Base-by-base conservation (phyloP, 1,284 basidiomycete genomes). In the Omphalotus olearius region DNA sequence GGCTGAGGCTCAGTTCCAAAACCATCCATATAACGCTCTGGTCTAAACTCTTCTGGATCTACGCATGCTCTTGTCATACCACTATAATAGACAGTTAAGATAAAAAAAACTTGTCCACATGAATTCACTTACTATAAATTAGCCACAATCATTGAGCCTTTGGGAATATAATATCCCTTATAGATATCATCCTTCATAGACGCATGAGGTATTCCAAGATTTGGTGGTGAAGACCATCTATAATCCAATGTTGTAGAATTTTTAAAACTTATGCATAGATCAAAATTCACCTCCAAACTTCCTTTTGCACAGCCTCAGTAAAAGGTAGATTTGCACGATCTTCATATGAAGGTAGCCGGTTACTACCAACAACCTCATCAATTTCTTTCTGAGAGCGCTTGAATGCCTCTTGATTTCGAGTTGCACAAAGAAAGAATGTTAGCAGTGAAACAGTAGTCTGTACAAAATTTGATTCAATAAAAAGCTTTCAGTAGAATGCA, bases 141-240 rank as follows among this genome's bases (percentile, higher is more conserved):
- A 16, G 39, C 39, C 16, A 41, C 39, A 41, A 41, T 41, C 39
- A 43, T 10, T 13, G 17, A 25, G 47, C 54, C 54, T 51, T 59
- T 57, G 3, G 57, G 57, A 20, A 60, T 60, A 38, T 56, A 53
- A 38, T 48, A 52, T 14, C 56, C 59, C 6, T 54, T 38, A 39
- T 57, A 57, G 4, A 56, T 36, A 44, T 60, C 59, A 42, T 57
- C 57, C 41, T 56, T 47, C 11, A 18, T 50, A 2, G 47, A 40
- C 16, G 30, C 17, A 38, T 55, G 53, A 6, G 39, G 39, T 16
- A 41, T 41, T 18, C 39, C 39, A 17, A 41, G 39, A n/a, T 41
- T 41, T 11, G 39, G 39, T 10, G 39, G 39, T 20, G 39, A 41
- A 17, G 39, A 41, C 39, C 39, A 41, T 17, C 39, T 41, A 10